Base-by-base conservation (phyloP, 371 early-diverging fungal genomes). In the Circinella umbellata region DNA sequence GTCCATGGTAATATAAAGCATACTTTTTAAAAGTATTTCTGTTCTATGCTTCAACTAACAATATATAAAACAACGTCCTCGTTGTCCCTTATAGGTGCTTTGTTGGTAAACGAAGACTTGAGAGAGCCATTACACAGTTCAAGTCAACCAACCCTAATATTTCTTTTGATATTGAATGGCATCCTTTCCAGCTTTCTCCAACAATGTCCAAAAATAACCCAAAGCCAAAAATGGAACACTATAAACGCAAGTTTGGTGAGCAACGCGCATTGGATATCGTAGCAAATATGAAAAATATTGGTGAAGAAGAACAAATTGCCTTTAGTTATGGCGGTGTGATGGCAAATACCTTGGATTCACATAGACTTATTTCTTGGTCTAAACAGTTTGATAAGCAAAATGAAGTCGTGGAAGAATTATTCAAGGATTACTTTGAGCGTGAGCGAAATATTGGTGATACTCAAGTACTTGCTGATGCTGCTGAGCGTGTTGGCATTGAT, bases 361-460 rank as follows among this genome's bases (percentile, higher is more conserved):
- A 94, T 57, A 90, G 93, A 0, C 74, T 94, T 35, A 79, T 92
- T 54, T 74, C 80, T 49, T 91, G 79, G 80, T 89, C 93, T 0
- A 67, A 76, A 47, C 70, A 75, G 6, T 67, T 82, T 34, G 86
- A 84, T 37, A 80, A 84, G 49, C 89, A 92, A 73, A 73, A 80
- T 34, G 78, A 82, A 65, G 78, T 89, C 7, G 87, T 89, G 15
- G 88, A 88, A n/a, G 84, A 83, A 57, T 66, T 94, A 35, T 87
- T 91, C 64, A 75, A 80, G 37, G 74, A 84, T 35, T 93, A 93
- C 72, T 91, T 91, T 80, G 92, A 93, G 73, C 71, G 82, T 35
- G 85, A 86, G 64, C 67, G 84, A 67, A 86, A 91, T 70, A 78
- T 91, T 54, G 86, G 84, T 37, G 90, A 90, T 64, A 62, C 67